Base-by-base conservation (phyloP, 2,329 filamentous ascomycete species). In the Trichoderma atroviride region DNA sequence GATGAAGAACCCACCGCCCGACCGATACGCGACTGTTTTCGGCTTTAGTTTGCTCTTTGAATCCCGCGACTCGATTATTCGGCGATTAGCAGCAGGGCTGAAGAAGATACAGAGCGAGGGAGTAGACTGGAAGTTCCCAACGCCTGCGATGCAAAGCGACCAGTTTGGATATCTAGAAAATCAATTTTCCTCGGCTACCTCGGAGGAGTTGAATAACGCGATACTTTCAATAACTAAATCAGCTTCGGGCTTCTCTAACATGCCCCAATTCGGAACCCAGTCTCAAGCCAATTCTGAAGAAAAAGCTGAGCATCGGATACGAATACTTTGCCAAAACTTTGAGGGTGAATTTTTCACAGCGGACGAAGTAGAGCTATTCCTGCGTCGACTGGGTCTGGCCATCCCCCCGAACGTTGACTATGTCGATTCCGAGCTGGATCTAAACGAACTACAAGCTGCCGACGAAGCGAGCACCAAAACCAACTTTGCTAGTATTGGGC, bases 291-390 rank as follows among this genome's bases (percentile, higher is more conserved):
- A 81, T 1, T 78, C 81, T 22, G 83, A 86, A 31, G 76, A 80
- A 6, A 74, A 79, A 24, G 73, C 89, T 9, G 81, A 83, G 47
- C 75, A 78, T 14, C 81, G 83, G 19, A 82, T 91, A 72, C 81
- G 81, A 24, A 84, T 87, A 72, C 84, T 83, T 50, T 78, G 89
- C 9, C 84, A 86, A 0, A 91, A 88, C 0, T 91, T 90, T 71
- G 86, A 91, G 70, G 92, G 92, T 5, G 87, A 92, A 62, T 96
- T 92, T 83, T 92, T 91, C 73, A 92, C 96, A 75, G 81, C 89
- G 0, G 86, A 92, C 70, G 93, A 96, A 76, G 89, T 94, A 0
- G 91, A 96, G 78, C 84, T 87, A 14, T 96, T 94, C 75, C 81
- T 96, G 3, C 85, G 85, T 52, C 83, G 86, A 61, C 85, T 86